Evolutionary conservation across 805 yeast species (phyloP), one percentile per base, ranked within the genome.

Genomic region (Starmerella floricola): DNA sequence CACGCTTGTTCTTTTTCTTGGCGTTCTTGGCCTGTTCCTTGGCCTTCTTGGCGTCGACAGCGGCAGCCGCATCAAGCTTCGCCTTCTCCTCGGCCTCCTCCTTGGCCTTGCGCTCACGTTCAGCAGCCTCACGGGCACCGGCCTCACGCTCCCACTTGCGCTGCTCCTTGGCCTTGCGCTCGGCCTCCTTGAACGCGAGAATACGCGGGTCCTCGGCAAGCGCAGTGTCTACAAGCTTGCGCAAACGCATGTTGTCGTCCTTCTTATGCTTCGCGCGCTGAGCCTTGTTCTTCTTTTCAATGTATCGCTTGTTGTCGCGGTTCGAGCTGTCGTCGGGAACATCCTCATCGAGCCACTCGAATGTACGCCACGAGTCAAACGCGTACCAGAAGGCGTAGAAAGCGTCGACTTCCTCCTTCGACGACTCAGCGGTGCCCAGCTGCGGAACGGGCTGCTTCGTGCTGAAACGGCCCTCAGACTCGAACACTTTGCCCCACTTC

Each of bases 281-380:
- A 54, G 94, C 86, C 66, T 83, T 76, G 73, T 91, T 91, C 74
- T 91, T 91, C 73, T 88, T 85, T 71, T 91, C 98, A 55, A 87
- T 79, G 72, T 85, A 83, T 70, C 98, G 94, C 73, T 91, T 91
- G 76, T 91, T 94, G 65, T 91, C 98, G 74, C 98, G 86, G 78
- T 91, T 91, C 48, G 95, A 82, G 44, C 96, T 83, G 67, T 91
- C 98, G 70, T 91, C 98, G 55, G 98, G 98, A 59, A 87, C 95
- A 62, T 91, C 98, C 72, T 91, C 98, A 62, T 91, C 98, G 64
- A 86, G 75, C 70, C 87, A 91, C 69, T 91, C 98, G 62, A 91
- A 91, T 36, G 94, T 72, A 72, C 95, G 83, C 98, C 98, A 91
- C 17, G 97, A 88, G 67, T 91, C 95, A 53, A 87, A 83, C 64